Evolutionary conservation across 2,329 filamentous ascomycete species (phyloP), one percentile per base, ranked within the genome.

Genomic region (Raffaelea deltoideospora): DNA sequence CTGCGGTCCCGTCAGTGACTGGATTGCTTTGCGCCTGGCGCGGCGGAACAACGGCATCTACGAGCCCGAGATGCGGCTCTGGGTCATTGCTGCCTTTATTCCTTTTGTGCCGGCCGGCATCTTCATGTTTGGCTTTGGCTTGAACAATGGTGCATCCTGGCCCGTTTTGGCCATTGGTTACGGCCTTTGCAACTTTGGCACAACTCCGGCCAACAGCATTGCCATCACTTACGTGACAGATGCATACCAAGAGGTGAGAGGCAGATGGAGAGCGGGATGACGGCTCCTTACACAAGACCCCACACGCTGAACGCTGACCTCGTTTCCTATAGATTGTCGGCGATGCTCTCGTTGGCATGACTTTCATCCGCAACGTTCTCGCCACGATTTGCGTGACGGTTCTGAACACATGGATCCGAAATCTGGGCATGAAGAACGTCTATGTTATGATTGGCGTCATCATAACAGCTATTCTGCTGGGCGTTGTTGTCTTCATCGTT

Each of bases 371-470:
- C 24, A 29, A 40, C 31, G 37, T 34, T 4, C 24, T 40, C 10
- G 37, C 34, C 21, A 40, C 38, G 10, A 24, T 40, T 6, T 40
- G 29, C 15, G 38, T 40, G 19, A 36, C 37, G 21, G 30, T 34
- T 24, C 33, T 40, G 33, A 36, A 34, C n/a, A 34, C 38, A 2
- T 39, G 37, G 37, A 35, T 39, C 8, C 11, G n/a, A 10, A 13
- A 8, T 11, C 34, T 40, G 7, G 33, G 37, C 24, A 43, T 40
- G 35, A 38, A 35, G 30, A 43, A 43, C 21, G 41, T 43, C 3
- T 43, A 40, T 22, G 40, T 40, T 27, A 41, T 38, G 11, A 43
- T 43, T 23, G 41, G 41, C 10, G 35, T 35, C 22, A 43, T 43
- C 14, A 38, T 38, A 8, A 18, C 21, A 13, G 35, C 28, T 8